phyloP scores from a whole-genome alignment of 192 early-diverging fungal species.

The Rhizophagus sp. region DNA sequence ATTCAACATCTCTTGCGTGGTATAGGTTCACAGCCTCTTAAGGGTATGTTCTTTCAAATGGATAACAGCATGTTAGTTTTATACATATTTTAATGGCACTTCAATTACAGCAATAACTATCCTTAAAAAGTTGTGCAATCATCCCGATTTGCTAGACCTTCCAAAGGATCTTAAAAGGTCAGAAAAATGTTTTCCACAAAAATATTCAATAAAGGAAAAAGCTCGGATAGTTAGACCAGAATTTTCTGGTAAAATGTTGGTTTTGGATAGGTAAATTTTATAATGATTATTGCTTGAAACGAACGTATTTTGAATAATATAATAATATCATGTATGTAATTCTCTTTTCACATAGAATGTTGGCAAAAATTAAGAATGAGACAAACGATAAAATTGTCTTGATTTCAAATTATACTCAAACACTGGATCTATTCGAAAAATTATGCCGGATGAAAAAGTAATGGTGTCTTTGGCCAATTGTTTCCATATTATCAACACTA shows the following conservation, averaged over 20 bases:
- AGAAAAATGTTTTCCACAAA: constrained; percentile 53
- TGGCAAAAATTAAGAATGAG: constrained; percentile 67
- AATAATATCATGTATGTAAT: constrained; percentile 35
- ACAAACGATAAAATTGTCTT: constrained; percentile 94
- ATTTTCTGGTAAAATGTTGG: constrained; percentile 91
- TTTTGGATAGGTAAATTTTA: constrained; percentile 58
- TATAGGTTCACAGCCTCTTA: constrained; percentile 79
- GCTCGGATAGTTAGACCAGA: constrained; percentile 48
- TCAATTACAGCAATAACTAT: constrained; percentile 72
- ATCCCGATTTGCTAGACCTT: constrained; percentile 85
- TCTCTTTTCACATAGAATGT: constrained; percentile 52
- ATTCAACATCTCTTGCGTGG: constrained; percentile 72
- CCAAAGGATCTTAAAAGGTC: constrained; percentile 61
- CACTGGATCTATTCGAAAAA: constrained; percentile 91
- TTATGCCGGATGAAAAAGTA: constrained; percentile 76
- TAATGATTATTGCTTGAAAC: background rate
- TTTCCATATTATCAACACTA: background rate
- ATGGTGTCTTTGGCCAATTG: constrained; percentile 17
- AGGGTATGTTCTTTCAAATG: constrained; percentile 33
- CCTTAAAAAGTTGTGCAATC: constrained; percentile 97
- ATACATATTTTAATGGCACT: background rate
- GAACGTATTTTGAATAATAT: constrained; percentile 35
- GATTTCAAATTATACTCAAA: constrained; percentile 99
- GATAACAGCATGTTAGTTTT: background rate
- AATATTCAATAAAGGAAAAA: constrained; percentile 48